Percentiles rank a stretch among this genome's conserved stretches.
Evolutionary conservation across 2,329 filamentous ascomycete genomes (phyloP).

Genomic region (Dactylonectria estremocensis): DNA sequence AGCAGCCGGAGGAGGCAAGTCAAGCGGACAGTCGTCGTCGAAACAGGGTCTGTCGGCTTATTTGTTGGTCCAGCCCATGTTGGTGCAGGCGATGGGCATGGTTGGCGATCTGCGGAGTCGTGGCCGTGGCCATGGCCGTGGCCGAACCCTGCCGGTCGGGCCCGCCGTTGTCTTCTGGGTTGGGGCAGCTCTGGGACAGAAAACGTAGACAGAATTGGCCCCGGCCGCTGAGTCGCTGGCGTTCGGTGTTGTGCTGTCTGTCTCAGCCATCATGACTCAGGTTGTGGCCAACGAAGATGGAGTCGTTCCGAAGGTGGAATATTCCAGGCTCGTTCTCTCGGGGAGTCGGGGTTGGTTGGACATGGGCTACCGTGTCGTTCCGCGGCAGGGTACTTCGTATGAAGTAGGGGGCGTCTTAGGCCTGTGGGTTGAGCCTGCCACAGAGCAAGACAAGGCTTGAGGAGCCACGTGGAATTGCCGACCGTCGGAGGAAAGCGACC

Average conservation of each 20-base stretch:
- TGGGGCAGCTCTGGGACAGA: background rate
- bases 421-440: background rate
- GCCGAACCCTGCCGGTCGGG: background rate
- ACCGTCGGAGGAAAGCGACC: conserved; percentile 42
- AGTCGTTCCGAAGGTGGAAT: conserved; percentile 26
- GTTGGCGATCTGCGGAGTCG: background rate
- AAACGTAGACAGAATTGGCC: background rate
- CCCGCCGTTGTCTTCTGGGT: background rate
- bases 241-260: background rate
- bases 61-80: background rate
- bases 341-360: conserved; percentile 23
- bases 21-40: background rate
- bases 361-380: conserved; percentile 32
- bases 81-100: background rate
- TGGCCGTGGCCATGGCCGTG: background rate
- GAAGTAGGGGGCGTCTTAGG: conserved; percentile 32
- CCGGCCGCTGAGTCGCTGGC: background rate
- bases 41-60: background rate
- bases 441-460: conserved; percentile 35
- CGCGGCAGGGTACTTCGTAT: background rate
- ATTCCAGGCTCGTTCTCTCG: conserved; percentile 5
- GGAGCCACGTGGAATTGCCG: conserved; percentile 47
- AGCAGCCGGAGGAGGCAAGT: no score
- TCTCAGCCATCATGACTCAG: conserved; percentile 7
- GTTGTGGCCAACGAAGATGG: background rate